phyloP scores from a whole-genome alignment of 345 rosid genomes.

The Eucalyptus pumila region DNA sequence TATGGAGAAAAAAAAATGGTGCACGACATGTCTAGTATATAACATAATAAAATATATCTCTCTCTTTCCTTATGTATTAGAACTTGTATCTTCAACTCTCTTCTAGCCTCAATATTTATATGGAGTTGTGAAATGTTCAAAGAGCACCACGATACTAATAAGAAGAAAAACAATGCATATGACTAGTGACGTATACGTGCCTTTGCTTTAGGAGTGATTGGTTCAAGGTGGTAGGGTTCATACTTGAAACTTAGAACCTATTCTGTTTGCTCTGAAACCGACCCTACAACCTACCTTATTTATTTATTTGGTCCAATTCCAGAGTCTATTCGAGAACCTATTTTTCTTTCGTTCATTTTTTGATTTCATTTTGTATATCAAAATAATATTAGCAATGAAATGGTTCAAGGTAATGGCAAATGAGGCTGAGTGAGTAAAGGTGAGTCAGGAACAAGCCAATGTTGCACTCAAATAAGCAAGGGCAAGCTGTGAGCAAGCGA shows the following conservation, averaged over 20 bases:
- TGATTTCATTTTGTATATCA: too few relatives aligned
- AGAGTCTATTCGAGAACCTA: neutral
- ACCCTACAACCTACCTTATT: neutral
- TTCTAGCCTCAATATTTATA: neutral
- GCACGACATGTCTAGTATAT: neutral
- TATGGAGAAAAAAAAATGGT: neutral
- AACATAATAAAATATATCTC: neutral
- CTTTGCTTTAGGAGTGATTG: neutral
- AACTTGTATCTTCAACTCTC: neutral
- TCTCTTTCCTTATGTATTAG: neutral
- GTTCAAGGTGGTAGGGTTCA: neutral
- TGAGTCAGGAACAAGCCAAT: fast-evolving
- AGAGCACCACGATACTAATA: neutral
- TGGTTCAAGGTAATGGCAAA: neutral
- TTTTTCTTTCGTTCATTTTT: too few relatives aligned
- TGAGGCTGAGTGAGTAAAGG: neutral
- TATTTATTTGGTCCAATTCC: neutral
- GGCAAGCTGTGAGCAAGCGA: fast-evolving
- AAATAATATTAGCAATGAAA: too few relatives aligned
- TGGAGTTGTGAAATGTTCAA: neutral
- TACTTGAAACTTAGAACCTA: neutral
- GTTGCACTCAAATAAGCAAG: neutral
- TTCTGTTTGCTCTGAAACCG: fast-evolving
- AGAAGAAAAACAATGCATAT: neutral
- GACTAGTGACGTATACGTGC: fast-evolving